Evolutionary conservation across 495 filamentous ascomycete genomes (phyloP), one percentile per base, ranked within the genome.

Genomic region (Viridothelium virens): DNA sequence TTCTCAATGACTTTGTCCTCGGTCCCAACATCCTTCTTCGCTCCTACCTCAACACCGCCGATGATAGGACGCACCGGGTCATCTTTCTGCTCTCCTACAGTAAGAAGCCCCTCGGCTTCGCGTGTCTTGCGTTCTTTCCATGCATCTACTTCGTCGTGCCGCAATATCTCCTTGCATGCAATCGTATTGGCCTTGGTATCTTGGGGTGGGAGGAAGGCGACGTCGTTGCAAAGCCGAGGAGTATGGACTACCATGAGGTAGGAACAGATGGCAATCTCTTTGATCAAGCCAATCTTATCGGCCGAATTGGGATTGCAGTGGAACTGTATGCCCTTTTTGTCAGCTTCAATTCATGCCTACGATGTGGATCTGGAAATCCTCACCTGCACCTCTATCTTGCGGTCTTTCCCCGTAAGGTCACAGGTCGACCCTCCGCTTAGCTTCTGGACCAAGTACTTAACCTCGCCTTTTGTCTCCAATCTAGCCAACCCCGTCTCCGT

Each of bases 231-330:
- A 56, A 98, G 85, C 1, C 93, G 85, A 2, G 94, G 91, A 0
- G 94, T 98, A 73, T 97, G 89, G 63, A 98, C 86, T 1, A 96
- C 85, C 91, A 98, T 96, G 50, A 97, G 78, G 69, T 98, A 98
- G 33, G 90, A 87, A 77, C 94, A 98, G 9, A 91, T 97, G 9
- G 87, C 88, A 3, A 96, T 82, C 74, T 98, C 94, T 73, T 98
- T 98, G 78, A 98, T 95, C 84, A 89, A 92, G 56, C 87, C 89
- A 68, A 97, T 97, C 7, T 88, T 87, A 75, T 97, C 93, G 25
- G 83, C 79, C 5, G 82, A 85, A 44, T 61, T 48, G 1, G 92
- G 90, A 70, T 90, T 86, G 79, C 94, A 98, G 77, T 98, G 94
- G 74, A 92, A 98, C 79, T 91, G 78, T 6, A 41, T 25, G 59